Base-by-base conservation (phyloP, 1,139 yeast genomes). In the Pichia sp. region DNA sequence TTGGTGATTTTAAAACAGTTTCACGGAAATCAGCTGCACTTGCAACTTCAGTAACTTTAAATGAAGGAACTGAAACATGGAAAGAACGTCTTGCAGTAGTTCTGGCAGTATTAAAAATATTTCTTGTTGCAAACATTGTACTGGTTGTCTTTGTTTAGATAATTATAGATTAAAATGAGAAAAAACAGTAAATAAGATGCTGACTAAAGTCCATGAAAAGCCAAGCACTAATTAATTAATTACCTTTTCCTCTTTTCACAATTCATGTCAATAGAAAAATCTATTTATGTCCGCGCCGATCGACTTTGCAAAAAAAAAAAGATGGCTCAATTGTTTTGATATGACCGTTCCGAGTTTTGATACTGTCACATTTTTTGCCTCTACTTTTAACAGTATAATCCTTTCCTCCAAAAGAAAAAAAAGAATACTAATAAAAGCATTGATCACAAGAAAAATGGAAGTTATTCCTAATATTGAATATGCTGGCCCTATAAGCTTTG, bases 401-500 rank as follows among this genome's bases (percentile, higher is more conserved):
- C n/a, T n/a, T n/a, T n/a, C n/a, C n/a, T n/a, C n/a, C n/a, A n/a
- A n/a, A n/a, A n/a, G n/a, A n/a, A n/a, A n/a, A n/a, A n/a, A n/a
- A n/a, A n/a, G n/a, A n/a, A n/a, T n/a, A n/a, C n/a, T n/a, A n/a
- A n/a, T n/a, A n/a, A n/a, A n/a, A n/a, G n/a, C n/a, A n/a, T n/a
- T n/a, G n/a, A n/a, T n/a, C n/a, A n/a, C n/a, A n/a, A n/a, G n/a
- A n/a, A n/a, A n/a, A n/a, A n/a, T n/a, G n/a, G n/a, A n/a, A n/a
- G n/a, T n/a, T n/a, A n/a, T n/a, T n/a, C n/a, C n/a, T n/a, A n/a
- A n/a, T n/a, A n/a, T n/a, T n/a, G 69, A 69, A 51, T 81, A 70
- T 61, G 70, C 77, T 1, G 76, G 86, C 0, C 65, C 80, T 26
- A 79, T 75, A 49, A 82, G 96, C 2, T 84, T 84, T 60, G 80